A percentile compares a stretch with the other conserved stretches of the same genome.
phyloP scores from a whole-genome alignment of 257 asterid species.

The Nyctanthes arbortristis region DNA sequence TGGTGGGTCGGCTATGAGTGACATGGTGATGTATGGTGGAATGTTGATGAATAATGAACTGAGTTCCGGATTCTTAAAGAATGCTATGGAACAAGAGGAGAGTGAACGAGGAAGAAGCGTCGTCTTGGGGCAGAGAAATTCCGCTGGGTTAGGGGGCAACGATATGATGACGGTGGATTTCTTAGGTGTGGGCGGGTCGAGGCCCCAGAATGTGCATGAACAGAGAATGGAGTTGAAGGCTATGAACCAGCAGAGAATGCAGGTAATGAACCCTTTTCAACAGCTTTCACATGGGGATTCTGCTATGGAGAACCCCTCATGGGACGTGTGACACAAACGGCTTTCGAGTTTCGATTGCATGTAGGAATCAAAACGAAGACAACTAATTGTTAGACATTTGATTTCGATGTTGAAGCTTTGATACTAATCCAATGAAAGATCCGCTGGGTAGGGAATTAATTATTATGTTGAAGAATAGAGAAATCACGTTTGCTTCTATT shows the following conservation, averaged over 20 bases:
- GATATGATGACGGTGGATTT: conserved; percentile 79
- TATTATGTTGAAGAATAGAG: background rate
- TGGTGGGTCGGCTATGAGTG: conserved; percentile 41
- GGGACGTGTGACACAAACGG: conserved; percentile 36
- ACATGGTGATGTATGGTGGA: conserved; percentile 68
- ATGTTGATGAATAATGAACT: conserved; percentile 56
- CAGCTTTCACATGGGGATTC: conserved; percentile 45
- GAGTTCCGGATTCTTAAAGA: conserved; percentile 42
- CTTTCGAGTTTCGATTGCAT: too few species aligned
- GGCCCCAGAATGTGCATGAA: conserved; percentile 44
- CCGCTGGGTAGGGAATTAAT: too few species aligned
- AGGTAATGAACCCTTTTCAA: conserved; percentile 39
- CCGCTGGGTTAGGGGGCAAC: conserved; percentile 34
- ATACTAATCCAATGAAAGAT: background rate
- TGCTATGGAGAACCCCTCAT: conserved; percentile 47
- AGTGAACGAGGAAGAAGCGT: conserved; percentile 26
- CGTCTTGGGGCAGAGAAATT: conserved; percentile 26
- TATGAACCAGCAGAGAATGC: conserved; percentile 51
- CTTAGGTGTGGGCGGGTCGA: conserved; percentile 77
- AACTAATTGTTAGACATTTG: background rate
- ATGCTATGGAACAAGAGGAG: conserved; percentile 33
- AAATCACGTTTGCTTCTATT: background rate
- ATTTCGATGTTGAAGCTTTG: background rate
- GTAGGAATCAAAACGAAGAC: conserved; percentile 31
- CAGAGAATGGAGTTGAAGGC: conserved; percentile 47